These are phyloP conservation scores for Oxyria digyna DNA, from an alignment of 148 eudicot species.

Conservation along the genomic window DNA sequence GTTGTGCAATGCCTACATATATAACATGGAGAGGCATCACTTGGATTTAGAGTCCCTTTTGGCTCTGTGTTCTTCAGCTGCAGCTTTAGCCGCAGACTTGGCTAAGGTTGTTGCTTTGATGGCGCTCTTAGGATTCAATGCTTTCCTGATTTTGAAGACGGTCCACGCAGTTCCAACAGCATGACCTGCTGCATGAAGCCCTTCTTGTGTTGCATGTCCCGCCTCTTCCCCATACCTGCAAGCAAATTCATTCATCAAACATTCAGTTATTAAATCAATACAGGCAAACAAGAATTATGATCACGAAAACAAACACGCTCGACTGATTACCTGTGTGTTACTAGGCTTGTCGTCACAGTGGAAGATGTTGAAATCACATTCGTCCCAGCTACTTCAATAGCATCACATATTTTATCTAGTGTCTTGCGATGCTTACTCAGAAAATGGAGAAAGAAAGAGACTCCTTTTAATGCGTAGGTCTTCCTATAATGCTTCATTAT, in stretches of 20 bases:
- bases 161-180: constrained; percentile 88
- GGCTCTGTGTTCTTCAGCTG: constrained; percentile 37
- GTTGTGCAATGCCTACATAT: not conserved
- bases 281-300: not conserved
- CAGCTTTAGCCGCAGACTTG: constrained; percentile 44
- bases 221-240: constrained; percentile 82
- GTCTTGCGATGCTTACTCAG: constrained; percentile 82
- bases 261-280: not conserved
- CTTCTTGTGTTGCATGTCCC: constrained; percentile 75
- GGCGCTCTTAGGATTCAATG: constrained; percentile 65
- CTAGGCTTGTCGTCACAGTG: constrained; percentile 81
- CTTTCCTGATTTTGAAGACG: constrained; percentile 77
- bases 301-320: not conserved
- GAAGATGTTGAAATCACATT: constrained; percentile 84
- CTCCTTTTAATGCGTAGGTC: constrained; percentile 87
- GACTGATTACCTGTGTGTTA: constrained; percentile 57
- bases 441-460: constrained; percentile 76
- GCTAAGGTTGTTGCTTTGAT: constrained; percentile 42
- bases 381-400: constrained; percentile 91
- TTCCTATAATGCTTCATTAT: not conserved
- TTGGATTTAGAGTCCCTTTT: constrained; percentile 33
- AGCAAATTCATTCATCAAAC: not conserved
- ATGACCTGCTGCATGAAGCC: constrained; percentile 86
- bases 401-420: constrained; percentile 87
- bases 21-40: not conserved